Base-by-base conservation (phyloP, 2,329 filamentous ascomycete species). In the Fusarium verticillioides region DNA sequence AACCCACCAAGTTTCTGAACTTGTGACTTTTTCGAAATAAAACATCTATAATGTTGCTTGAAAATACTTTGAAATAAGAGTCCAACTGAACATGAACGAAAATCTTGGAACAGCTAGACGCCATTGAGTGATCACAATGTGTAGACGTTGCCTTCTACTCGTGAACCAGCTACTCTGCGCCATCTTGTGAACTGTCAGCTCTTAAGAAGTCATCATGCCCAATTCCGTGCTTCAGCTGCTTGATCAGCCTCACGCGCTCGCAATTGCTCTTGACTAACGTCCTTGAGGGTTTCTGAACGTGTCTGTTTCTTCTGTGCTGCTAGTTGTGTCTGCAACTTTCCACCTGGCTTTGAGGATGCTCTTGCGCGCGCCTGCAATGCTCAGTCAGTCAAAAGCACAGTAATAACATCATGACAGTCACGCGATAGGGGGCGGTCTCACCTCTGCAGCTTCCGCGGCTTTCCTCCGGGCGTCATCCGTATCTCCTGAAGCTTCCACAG, bases 401-500 rank as follows among this genome's bases (percentile, higher is more conserved):
- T 18, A 21, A 32, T 11, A 18, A 18, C 32, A 19, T 11, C 28
- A 42, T 37, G 26, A 37, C 30, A 28, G 28, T 47, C 44, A 46
- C 43, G 44, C 39, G 32, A 36, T 26, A 21, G 21, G 28, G 21
- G 34, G 18, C n/a, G 23, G 13, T 84, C 90, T 80, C 82, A 97
- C 95, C 91, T 97, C 93, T 68, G 95, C 95, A 59, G 95, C 95
- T 73, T 90, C 89, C 1, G 94, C 94, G 8, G 95, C 95, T 68
- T 90, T 93, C 62, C 86, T 87, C 66, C 92, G 87, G 39, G 94
- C 92, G 79, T 95, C 91, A 26, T 85, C 85, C 5, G 82, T 78
- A 59, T 77, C 78, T 37, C 75, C 75, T 69, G 68, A 74, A 44
- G 73, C 76, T 8, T 73, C 80, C 30, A 75, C 69, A 12, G 80